A percentile compares a stretch with the other conserved stretches of the same genome.
phyloP scores from a whole-genome alignment of 805 yeast species.

The Cephaloascus albidus region DNA sequence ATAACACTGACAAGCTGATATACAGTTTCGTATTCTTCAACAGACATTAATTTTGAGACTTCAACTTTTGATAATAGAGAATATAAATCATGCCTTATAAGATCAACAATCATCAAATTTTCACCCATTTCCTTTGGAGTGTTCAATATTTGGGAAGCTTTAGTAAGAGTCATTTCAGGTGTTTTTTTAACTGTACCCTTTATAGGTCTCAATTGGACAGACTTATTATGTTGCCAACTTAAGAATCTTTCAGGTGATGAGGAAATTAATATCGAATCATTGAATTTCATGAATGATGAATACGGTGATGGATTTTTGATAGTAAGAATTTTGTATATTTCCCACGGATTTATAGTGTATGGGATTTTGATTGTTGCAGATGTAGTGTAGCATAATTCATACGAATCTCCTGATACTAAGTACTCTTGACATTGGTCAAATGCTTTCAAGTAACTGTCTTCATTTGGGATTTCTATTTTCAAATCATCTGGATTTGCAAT shows the following conservation, averaged over 20 bases:
- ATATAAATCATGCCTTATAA: constrained; percentile 85
- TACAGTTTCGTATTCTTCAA: constrained; percentile 88
- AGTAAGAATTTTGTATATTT: constrained; percentile 64
- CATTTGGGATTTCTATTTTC: constrained; percentile 38
- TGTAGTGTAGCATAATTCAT: constrained; percentile 85
- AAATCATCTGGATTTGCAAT: constrained; percentile 10
- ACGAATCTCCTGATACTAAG: constrained; percentile 77
- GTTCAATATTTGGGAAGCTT: constrained; percentile 56
- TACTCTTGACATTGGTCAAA: constrained; percentile 59
- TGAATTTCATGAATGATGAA: constrained; percentile 69
- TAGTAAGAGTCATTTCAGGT: constrained; percentile 38
- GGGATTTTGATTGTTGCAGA: constrained; percentile 55
- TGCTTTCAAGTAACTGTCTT: constrained; percentile 39
- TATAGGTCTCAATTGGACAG: constrained; percentile 84
- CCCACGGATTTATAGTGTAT: constrained; percentile 53
- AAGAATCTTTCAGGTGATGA: constrained; percentile 94
- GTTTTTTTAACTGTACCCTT: constrained; percentile 87
- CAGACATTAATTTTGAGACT: constrained; percentile 76
- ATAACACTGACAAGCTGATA: constrained; percentile 89
- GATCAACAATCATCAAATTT: constrained; percentile 92
- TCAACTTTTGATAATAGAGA: constrained; percentile 55
- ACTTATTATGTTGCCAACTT: constrained; percentile 51
- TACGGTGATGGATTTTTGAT: constrained; percentile 86
- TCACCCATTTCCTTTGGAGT: constrained; percentile 94
- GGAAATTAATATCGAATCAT: constrained; percentile 57